These are phyloP conservation scores for Exophiala oligosperma DNA, from an alignment of 2,329 filamentous ascomycete species.

Conservation along the genomic window DNA sequence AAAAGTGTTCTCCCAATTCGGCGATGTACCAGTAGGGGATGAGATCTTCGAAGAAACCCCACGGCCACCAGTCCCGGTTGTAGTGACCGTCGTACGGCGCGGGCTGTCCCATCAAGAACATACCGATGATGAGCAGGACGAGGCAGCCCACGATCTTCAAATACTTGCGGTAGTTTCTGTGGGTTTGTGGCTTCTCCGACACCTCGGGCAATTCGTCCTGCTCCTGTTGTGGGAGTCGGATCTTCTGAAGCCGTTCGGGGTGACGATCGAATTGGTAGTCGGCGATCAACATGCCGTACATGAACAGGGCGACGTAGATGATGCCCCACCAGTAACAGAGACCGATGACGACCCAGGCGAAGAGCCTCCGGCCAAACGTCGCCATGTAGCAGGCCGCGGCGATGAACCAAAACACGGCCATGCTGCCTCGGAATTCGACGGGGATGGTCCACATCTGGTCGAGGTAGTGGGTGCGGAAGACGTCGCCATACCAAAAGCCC, in stretches of 20 bases:
- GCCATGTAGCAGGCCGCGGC: slow-evolving; percentile 11
- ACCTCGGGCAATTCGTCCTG: neutral
- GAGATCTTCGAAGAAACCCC: slow-evolving; percentile 2
- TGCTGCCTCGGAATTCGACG: slow-evolving; percentile 47
- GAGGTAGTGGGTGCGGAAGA: slow-evolving; percentile 18
- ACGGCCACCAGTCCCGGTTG: slow-evolving; percentile 3
- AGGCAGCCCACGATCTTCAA: slow-evolving; percentile 4
- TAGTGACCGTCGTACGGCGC: neutral
- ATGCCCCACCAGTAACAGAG: slow-evolving; percentile 18
- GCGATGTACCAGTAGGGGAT: slow-evolving; percentile 14
- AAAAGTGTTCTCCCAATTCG: slow-evolving; percentile 33
- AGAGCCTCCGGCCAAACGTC: slow-evolving; percentile 6
- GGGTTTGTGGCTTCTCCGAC: neutral
- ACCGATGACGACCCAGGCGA: slow-evolving; percentile 4
- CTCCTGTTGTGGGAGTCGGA: slow-evolving; percentile 10
- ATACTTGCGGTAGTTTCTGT: neutral
- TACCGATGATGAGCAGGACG: slow-evolving; percentile 3
- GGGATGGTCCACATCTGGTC: slow-evolving; percentile 44
- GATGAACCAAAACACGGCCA: slow-evolving; percentile 25
- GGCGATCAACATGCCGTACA: slow-evolving; percentile 18
- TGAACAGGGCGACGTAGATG: slow-evolving; percentile 16
- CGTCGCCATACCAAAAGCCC: slow-evolving; percentile 14
- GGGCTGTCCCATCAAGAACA: slow-evolving; percentile 13
- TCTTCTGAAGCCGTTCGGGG: slow-evolving; percentile 10
- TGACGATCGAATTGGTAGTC: slow-evolving; percentile 17